Percentiles rank a stretch among this genome's conserved stretches.
Conservation (phyloP, 2,329 filamentous ascomycete genomes). For the Diaporthe destruens region DNA sequence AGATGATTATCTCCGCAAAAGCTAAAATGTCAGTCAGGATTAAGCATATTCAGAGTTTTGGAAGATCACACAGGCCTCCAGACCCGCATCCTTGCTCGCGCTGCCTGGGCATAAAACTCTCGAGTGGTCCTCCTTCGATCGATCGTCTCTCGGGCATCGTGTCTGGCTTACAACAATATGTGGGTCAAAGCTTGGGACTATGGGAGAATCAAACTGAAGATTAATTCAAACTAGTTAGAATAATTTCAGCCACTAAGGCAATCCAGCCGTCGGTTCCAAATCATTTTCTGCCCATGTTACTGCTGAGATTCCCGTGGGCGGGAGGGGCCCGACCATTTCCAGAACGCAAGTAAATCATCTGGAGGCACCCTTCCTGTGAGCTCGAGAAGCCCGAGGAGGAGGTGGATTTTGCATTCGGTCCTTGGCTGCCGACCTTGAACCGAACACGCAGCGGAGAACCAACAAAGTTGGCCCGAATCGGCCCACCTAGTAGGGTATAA, state of each 20-base stretch:
- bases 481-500: neutral
- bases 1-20: constrained; percentile 16
- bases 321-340: neutral
- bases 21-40: neutral
- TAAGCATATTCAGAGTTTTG: constrained; percentile 15
- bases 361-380: no score
- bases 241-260: no score
- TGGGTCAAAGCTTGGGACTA: no score
- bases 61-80: neutral
- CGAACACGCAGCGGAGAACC: neutral
- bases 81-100: neutral
- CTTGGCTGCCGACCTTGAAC: neutral
- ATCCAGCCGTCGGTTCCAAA: neutral
- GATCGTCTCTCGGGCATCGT: neutral
- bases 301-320: neutral
- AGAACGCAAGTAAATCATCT: neutral
- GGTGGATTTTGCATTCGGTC: neutral
- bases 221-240: neutral
- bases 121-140: no score
- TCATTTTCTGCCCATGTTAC: neutral
- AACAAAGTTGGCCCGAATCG: neutral
- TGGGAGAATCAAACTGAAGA: neutral
- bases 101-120: no score
- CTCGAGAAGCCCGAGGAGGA: neutral
- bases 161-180: neutral